Conservation (phyloP, 331 rosid species). For the Erythrophleum ivorense region DNA sequence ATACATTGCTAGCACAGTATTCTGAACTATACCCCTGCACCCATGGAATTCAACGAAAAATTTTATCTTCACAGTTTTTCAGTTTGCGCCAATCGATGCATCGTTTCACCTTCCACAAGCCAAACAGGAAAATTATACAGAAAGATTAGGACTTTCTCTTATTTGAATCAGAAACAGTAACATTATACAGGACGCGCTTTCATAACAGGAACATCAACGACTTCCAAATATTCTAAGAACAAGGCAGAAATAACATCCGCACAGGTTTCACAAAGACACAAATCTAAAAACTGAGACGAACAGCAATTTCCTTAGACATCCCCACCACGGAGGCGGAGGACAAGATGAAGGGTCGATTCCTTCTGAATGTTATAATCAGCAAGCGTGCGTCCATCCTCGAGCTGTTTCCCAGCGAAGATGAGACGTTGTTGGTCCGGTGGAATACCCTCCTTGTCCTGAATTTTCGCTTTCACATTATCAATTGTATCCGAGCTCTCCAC, state of each 20-base stretch:
- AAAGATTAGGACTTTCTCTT: background rate
- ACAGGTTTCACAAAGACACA: background rate
- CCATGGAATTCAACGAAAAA: background rate
- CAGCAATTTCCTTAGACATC: background rate
- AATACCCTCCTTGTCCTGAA: constrained; percentile 25
- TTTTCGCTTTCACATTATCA: constrained; percentile 17
- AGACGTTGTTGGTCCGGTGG: constrained; percentile 15
- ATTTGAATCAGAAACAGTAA: background rate
- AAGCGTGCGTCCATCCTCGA: constrained; percentile 3
- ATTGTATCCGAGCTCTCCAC: constrained; percentile 20
- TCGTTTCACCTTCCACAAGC: background rate
- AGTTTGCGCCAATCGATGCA: background rate
- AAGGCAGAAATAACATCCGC: background rate
- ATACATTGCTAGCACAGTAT: no score
- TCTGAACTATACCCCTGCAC: no score
- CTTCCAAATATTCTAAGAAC: background rate
- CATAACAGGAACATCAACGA: background rate
- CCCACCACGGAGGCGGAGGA: constrained; percentile 33
- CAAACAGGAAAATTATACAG: background rate
- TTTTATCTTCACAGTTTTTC: background rate
- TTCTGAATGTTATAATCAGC: constrained; percentile 30
- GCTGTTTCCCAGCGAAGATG: constrained; percentile 26
- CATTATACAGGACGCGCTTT: background rate
- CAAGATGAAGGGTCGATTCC: constrained; percentile 33
- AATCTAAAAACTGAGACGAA: no score